Percentiles rank a stretch among this genome's conserved stretches.
phyloP scores from a whole-genome alignment of 768 basidiomycete genomes.

The Galerina marginata region DNA sequence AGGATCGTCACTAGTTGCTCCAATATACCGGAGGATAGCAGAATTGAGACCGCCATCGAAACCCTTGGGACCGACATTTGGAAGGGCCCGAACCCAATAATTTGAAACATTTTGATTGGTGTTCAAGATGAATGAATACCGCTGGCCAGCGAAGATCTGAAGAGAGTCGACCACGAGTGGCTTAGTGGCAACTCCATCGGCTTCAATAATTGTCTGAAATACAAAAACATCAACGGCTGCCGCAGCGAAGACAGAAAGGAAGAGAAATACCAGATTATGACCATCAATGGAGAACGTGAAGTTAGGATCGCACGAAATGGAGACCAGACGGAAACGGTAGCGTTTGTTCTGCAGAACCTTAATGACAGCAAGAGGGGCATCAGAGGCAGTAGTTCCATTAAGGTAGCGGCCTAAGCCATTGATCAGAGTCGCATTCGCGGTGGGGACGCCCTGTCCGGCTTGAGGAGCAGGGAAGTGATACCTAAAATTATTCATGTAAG shows the following conservation, averaged over 20 bases:
- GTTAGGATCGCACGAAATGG: conserved; percentile 42
- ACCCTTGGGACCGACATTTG: conserved; percentile 28
- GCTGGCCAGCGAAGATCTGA: conserved; percentile 39
- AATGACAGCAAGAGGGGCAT: conserved; percentile 42
- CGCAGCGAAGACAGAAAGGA: not conserved
- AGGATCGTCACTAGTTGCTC: conserved; percentile 45
- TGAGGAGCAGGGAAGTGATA: conserved; percentile 26
- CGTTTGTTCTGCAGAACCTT: conserved; percentile 40
- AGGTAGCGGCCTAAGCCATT: conserved; percentile 49
- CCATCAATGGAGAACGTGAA: conserved; percentile 49
- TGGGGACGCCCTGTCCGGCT: conserved; percentile 26
- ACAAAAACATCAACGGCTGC: not conserved
- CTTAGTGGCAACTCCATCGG: conserved; percentile 42
- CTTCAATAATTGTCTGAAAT: conserved; percentile 42
- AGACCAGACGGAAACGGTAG: conserved; percentile 52
- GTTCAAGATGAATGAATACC: conserved; percentile 49
- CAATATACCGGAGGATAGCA: conserved; percentile 44
- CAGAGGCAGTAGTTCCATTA: conserved; percentile 27
- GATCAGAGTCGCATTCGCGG: conserved; percentile 40
- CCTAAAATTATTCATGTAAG: conserved; percentile 12
- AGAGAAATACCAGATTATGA: conserved; percentile 35
- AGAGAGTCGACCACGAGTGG: conserved; percentile 43
- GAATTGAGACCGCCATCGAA: conserved; percentile 48
- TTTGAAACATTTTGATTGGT: conserved; percentile 43
- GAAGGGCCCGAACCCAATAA: conserved; percentile 50